Base-by-base conservation (phyloP, 768 basidiomycete species). In the Amanita brunnescens region DNA sequence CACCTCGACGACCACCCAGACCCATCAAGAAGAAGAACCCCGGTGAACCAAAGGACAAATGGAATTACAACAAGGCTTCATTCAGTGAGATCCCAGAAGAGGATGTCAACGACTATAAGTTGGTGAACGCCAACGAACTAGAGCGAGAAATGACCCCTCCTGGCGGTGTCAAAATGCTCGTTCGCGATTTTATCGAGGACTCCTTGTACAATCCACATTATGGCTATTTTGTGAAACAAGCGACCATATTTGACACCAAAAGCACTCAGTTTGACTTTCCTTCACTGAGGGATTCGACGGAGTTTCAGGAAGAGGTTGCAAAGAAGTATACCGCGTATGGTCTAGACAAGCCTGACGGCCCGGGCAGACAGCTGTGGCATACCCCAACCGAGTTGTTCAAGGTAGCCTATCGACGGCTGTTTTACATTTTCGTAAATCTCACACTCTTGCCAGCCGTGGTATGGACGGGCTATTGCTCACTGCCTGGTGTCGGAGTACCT, bases 381-480 rank as follows among this genome's bases (percentile, higher is more conserved):
- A 99, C 96, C 1, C 96, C 96, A 0, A 95, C 92, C 0, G 96
- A 98, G 62, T 67, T 99, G 26, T 97, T 99, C 75, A 92, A 94
- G 81, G 96, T 94, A 60, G 46, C 76, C 64, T 7, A 35, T 21
- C 40, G 32, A 21, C 46, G 54, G 46, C 33, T 46, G 13, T 35
- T n/a, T n/a, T 29, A 12, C 43, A 42, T 41, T 6, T 47, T 33
- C n/a, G n/a, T 10, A 26, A 21, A n/a, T 57, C 45, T 43, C 51
- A 48, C 20, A 41, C 55, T 42, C 14, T 56, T 30, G 50, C 24
- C 54, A 99, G 95, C 96, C 95, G 9, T 90, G 86, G 78, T 99
- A 95, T 61, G 95, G 92, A 21, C 85, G 84, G 62, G 87, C 93
- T 37, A 81, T 98, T 47, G 91, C 87, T 8, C 82, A 84, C 51